phyloP scores from a whole-genome alignment of 1,284 basidiomycete genomes.

The Erythrobasidium hasegawianum region DNA sequence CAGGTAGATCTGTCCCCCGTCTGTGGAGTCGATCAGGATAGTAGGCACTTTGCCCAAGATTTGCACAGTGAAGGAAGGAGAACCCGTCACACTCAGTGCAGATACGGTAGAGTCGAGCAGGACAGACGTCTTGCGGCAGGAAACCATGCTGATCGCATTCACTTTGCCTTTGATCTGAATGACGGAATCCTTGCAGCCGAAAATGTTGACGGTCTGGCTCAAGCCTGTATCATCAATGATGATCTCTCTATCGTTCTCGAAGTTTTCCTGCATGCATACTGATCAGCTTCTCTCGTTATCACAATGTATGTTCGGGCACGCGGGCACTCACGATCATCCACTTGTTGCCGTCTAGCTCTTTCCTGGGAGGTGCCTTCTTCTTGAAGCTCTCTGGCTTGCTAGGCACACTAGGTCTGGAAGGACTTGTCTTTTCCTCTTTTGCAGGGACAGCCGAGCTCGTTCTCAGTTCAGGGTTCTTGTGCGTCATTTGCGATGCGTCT shows the following conservation, averaged over 20 bases:
- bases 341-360: slow-evolving; percentile 84
- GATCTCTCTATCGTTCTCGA: slow-evolving; percentile 75
- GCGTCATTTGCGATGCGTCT: slow-evolving; percentile 93
- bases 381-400: slow-evolving; percentile 70
- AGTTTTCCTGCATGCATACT: slow-evolving; percentile 67
- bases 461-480: slow-evolving; percentile 90
- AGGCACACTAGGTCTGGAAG: slow-evolving; percentile 58
- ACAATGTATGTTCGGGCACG: too few relatives aligned
- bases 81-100: slow-evolving; percentile 78
- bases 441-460: slow-evolving; percentile 58
- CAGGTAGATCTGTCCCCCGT: slow-evolving; percentile 92
- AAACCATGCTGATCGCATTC: slow-evolving; percentile 88
- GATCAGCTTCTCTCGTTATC: background rate
- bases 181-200: slow-evolving; percentile 84
- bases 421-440: slow-evolving; percentile 38
- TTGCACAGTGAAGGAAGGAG: slow-evolving; percentile 88
- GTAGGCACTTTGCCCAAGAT: slow-evolving; percentile 86
- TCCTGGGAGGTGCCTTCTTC: slow-evolving; percentile 84
- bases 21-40: slow-evolving; percentile 88
- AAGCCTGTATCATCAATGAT: slow-evolving; percentile 74
- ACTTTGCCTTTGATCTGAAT: slow-evolving; percentile 88
- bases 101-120: slow-evolving; percentile 90
- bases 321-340: slow-evolving; percentile 74
- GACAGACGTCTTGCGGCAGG: slow-evolving; percentile 83
- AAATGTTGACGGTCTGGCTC: slow-evolving; percentile 83